A percentile compares a stretch with the other conserved stretches of the same genome.
Evolutionary conservation across 306 rosid genomes (phyloP).

Genomic region (Fagus sylvatica): DNA sequence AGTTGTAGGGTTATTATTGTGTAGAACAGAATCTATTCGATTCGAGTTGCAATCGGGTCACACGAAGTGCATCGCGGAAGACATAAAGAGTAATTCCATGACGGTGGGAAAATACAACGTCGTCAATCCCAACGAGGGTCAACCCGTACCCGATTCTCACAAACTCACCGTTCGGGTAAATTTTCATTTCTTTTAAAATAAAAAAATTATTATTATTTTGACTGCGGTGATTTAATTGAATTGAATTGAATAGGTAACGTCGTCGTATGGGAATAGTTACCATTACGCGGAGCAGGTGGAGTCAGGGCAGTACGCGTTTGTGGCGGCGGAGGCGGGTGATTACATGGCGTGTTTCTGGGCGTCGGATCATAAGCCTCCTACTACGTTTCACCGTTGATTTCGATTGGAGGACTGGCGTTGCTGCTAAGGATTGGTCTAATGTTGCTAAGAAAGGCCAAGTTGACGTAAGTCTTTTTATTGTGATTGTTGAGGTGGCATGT

Average conservation of each 20-base stretch:
- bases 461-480: slow-evolving; percentile 57
- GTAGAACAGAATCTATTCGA: slow-evolving; percentile 62
- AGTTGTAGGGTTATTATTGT: slow-evolving; percentile 40
- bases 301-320: slow-evolving; percentile 69
- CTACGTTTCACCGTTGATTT: slow-evolving; percentile 67
- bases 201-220: no score
- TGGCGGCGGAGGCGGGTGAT: slow-evolving; percentile 76
- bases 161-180: slow-evolving; percentile 79
- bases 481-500: background rate
- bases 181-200: background rate
- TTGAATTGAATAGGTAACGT: slow-evolving; percentile 60
- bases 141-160: slow-evolving; percentile 70
- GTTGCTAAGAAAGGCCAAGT: slow-evolving; percentile 95
- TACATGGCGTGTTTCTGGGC: slow-evolving; percentile 93
- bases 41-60: slow-evolving; percentile 85
- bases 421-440: slow-evolving; percentile 91
- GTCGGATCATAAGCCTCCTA: slow-evolving; percentile 54
- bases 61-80: slow-evolving; percentile 92
- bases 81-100: slow-evolving; percentile 80
- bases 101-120: slow-evolving; percentile 79
- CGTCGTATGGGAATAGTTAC: slow-evolving; percentile 65
- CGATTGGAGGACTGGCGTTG: slow-evolving; percentile 92
- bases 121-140: slow-evolving; percentile 65
- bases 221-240: background rate
- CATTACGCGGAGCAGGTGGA: slow-evolving; percentile 71